Percentiles rank a stretch among this genome's conserved stretches.
These are phyloP conservation scores for Pisolithus orientalis DNA, from an alignment of 768 basidiomycete genomes.

Conservation along the genomic window DNA sequence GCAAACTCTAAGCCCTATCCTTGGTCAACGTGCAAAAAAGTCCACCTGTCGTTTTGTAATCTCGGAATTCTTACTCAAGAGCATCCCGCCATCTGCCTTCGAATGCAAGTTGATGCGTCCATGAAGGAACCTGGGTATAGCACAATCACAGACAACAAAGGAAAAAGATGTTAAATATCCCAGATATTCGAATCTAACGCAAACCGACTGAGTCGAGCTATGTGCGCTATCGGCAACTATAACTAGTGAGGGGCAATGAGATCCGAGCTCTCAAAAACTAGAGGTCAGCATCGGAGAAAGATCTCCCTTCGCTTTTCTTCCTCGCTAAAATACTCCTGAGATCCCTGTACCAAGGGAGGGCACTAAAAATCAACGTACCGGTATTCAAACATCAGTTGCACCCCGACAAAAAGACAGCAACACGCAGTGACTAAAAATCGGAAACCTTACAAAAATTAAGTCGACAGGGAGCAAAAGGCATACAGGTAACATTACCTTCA, in stretches of 20 bases:
- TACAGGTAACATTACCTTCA: slow-evolving; percentile 42
- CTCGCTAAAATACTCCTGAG: slow-evolving; percentile 39
- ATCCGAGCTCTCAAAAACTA: not conserved
- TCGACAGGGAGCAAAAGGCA: not conserved
- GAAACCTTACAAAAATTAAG: slow-evolving; percentile 39
- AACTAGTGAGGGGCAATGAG: not conserved
- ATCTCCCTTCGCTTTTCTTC: slow-evolving; percentile 68
- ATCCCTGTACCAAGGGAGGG: not conserved
- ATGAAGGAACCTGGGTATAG: too few species aligned
- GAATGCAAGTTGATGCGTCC: too few species aligned
- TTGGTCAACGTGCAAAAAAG: too few species aligned
- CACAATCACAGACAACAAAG: too few species aligned
- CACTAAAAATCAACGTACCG: slow-evolving; percentile 41
- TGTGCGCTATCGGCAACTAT: too few species aligned
- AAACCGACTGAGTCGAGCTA: too few species aligned
- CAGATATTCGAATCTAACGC: too few species aligned
- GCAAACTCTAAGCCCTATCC: too few species aligned
- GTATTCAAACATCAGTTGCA: slow-evolving; percentile 96
- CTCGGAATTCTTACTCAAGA: too few species aligned
- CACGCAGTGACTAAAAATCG: slow-evolving; percentile 57
- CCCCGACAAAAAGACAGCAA: slow-evolving; percentile 68
- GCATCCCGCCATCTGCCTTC: too few species aligned
- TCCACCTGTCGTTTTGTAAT: too few species aligned
- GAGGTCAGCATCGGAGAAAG: slow-evolving; percentile 38
- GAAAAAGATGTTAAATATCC: too few species aligned